phyloP scores from a whole-genome alignment of 371 early-diverging fungal genomes.

The Dichotomocladium elegans region DNA sequence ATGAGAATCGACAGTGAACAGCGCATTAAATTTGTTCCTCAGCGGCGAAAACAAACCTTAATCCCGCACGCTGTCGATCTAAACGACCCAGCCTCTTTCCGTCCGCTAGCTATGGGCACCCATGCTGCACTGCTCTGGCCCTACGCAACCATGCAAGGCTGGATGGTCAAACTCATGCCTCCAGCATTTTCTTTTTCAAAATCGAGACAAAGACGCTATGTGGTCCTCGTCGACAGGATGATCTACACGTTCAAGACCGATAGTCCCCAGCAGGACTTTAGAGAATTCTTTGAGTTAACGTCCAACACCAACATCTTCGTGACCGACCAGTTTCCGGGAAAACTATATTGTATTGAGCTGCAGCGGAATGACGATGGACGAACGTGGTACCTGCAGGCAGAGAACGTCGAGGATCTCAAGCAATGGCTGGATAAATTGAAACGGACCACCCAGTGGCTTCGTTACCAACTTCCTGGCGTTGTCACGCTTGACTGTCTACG shows the following conservation, averaged over 20 bases:
- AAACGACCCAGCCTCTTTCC: constrained; percentile 2
- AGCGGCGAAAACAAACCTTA: not conserved
- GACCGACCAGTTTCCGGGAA: constrained; percentile 30
- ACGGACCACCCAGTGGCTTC: constrained; percentile 13
- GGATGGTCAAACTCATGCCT: constrained; percentile 30
- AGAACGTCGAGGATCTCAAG: constrained; percentile 27
- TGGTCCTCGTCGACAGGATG: constrained; percentile 29
- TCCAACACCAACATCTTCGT: constrained; percentile 29
- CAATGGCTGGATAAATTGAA: constrained; percentile 29
- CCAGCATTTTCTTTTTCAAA: constrained; percentile 36
- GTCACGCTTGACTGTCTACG: not conserved
- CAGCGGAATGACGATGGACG: constrained; percentile 14
- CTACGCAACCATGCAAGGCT: constrained; percentile 26
- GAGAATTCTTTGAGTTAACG: constrained; percentile 30
- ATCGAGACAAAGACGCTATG: constrained; percentile 21
- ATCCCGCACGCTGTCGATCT: not conserved
- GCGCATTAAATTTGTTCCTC: constrained; percentile 1
- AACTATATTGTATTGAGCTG: constrained; percentile 29
- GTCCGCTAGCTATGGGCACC: not conserved
- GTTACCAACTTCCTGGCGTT: not conserved
- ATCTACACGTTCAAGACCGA: constrained; percentile 34
- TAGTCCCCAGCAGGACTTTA: constrained; percentile 14
- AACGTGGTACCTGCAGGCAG: constrained; percentile 33
- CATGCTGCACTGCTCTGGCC: constrained; percentile 12
- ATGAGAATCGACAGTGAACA: constrained; percentile 4